phyloP scores from a whole-genome alignment of 805 yeast genomes.

The Jamesozyma spencerorum region DNA sequence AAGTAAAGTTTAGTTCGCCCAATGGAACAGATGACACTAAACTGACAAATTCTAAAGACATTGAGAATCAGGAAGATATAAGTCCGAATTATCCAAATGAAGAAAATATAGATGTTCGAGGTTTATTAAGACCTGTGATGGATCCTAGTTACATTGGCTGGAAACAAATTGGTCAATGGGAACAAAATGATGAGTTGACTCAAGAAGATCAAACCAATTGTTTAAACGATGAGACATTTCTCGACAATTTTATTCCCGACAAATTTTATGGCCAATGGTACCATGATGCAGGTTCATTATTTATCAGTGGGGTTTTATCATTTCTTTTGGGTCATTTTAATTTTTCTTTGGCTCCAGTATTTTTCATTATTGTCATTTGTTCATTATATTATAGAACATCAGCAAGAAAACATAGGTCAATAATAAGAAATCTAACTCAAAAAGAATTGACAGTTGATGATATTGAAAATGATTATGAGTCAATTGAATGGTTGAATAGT shows the following conservation, averaged over 20 bases:
- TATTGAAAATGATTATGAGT: constrained; percentile 79
- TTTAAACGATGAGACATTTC: constrained; percentile 56
- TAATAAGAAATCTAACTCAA: constrained; percentile 66
- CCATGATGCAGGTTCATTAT: constrained; percentile 67
- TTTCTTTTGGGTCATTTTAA: constrained; percentile 71
- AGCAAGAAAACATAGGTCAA: constrained; percentile 63
- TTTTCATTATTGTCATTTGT: constrained; percentile 50
- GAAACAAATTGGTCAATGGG: constrained; percentile 91
- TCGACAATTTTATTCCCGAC: constrained; percentile 69
- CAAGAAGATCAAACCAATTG: constrained; percentile 62
- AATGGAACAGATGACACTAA: no score
- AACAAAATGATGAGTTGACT: constrained; percentile 51
- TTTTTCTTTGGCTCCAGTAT: constrained; percentile 71
- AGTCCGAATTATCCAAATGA: no score
- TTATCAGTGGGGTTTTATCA: constrained; percentile 57
- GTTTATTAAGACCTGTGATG: not conserved
- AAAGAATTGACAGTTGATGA: constrained; percentile 70
- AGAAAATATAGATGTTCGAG: no score
- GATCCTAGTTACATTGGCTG: constrained; percentile 74
- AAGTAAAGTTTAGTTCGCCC: no score
- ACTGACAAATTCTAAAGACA: no score
- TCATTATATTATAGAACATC: constrained; percentile 72
- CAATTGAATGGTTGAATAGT: constrained; percentile 89
- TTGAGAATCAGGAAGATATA: no score
- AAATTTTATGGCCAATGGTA: constrained; percentile 91